Percentiles rank a stretch among this genome's conserved stretches.
These are phyloP conservation scores for Aspergillus bridgeri DNA, from an alignment of 495 filamentous ascomycete species.

Conservation along the genomic window DNA sequence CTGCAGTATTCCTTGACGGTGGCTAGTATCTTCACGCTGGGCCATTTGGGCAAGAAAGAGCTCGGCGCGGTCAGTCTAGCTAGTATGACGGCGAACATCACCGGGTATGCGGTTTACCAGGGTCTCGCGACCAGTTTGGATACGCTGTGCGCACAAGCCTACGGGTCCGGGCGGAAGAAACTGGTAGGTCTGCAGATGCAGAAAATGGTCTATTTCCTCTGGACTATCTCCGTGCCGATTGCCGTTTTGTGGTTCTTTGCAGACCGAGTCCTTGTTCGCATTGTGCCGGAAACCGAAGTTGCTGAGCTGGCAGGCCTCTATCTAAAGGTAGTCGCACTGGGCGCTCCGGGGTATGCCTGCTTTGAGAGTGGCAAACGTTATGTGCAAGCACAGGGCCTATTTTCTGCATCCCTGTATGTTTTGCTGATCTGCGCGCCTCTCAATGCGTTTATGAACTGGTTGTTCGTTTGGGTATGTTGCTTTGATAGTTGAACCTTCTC, in stretches of 20 bases:
- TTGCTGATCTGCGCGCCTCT: constrained; percentile 66
- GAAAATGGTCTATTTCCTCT: constrained; percentile 65
- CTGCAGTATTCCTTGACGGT: constrained; percentile 73
- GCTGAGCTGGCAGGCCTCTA: constrained; percentile 64
- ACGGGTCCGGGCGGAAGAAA: constrained; percentile 65
- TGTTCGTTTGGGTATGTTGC: constrained; percentile 64
- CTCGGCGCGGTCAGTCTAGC: constrained; percentile 63
- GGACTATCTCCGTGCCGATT: constrained; percentile 62
- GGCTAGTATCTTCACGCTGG: constrained; percentile 65
- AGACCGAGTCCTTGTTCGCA: constrained; percentile 53
- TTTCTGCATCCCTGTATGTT: constrained; percentile 63
- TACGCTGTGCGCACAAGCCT: constrained; percentile 73
- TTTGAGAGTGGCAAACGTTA: constrained; percentile 74
- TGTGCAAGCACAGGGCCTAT: constrained; percentile 70
- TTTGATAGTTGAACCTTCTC: neutral
- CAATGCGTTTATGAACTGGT: constrained; percentile 71
- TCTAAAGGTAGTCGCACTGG: constrained; percentile 61
- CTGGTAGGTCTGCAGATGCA: constrained; percentile 71
- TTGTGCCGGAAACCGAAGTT: constrained; percentile 64
- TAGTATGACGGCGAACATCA: constrained; percentile 70
- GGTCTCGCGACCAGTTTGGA: constrained; percentile 71
- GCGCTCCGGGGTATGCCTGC: constrained; percentile 65
- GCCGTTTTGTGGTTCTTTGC: constrained; percentile 60
- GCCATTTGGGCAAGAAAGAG: constrained; percentile 61
- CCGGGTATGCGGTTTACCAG: constrained; percentile 68